Conservation (phyloP, 164 flowering plant species). For the Liquidambar formosana region DNA sequence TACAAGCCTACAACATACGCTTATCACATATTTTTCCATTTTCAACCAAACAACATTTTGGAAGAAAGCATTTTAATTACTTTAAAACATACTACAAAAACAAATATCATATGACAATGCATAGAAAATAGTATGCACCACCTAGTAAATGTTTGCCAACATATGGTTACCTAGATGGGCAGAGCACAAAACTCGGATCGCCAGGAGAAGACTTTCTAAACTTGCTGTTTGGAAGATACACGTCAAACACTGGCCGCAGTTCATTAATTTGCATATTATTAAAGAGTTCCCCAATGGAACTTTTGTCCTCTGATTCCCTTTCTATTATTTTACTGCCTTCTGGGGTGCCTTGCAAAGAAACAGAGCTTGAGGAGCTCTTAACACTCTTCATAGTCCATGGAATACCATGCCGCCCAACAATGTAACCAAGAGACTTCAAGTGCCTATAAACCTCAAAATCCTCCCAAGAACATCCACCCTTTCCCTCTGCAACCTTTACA, state of each 20-base stretch:
- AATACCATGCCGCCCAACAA: conserved; percentile 62
- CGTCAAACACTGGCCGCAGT: conserved; percentile 54
- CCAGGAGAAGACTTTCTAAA: conserved; percentile 84
- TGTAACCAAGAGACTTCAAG: conserved; percentile 79
- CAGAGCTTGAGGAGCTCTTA: conserved; percentile 11
- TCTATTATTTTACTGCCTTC: conserved; percentile 12
- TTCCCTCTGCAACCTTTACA: conserved; percentile 43
- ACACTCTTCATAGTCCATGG: conserved; percentile 62
- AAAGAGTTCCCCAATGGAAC: conserved; percentile 26
- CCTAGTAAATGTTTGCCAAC: too few species aligned
- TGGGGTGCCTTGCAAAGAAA: conserved; percentile 12
- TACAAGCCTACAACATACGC: neutral
- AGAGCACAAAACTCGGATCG: conserved; percentile 58
- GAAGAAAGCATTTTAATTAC: neutral
- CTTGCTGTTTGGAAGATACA: conserved; percentile 81
- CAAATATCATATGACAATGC: neutral
- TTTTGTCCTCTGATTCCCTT: conserved; percentile 12
- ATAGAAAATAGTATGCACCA: too few species aligned
- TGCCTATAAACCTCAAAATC: conserved; percentile 64
- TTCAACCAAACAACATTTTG: neutral
- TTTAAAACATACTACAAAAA: neutral
- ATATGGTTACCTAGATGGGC: conserved; percentile 48
- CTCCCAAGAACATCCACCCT: conserved; percentile 68
- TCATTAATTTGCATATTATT: conserved; percentile 41
- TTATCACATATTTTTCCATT: too few species aligned